Evolutionary conservation across 352 stramenopile genomes (phyloP), one percentile per base, ranked within the genome.

Genomic region (Globisporangium heterothallicum): DNA sequence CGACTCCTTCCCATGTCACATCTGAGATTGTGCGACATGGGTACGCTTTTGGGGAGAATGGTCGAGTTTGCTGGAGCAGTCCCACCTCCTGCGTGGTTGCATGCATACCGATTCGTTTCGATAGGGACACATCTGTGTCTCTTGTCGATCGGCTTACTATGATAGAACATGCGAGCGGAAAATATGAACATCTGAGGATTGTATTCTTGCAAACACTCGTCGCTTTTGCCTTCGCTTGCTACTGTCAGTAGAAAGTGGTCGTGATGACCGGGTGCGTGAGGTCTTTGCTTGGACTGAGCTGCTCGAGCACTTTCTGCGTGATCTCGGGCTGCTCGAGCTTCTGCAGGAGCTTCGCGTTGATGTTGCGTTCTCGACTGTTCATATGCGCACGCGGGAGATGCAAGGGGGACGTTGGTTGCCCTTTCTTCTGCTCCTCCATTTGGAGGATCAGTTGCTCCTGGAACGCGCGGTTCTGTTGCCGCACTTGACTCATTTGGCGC

Each of bases 331-430:
- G 68, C 36, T 88, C 72, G 1, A 88, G 66, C 51, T 88, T 88
- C 53, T 84, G 63, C n/a, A 88, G 51, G 13, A 84, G 55, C 55
- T 83, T 78, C 21, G 74, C 70, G 51, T 88, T 88, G 36, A 88
- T 63, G 25, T 72, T 38, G 34, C 68, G 75, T 55, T 88, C 77
- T 6, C 72, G 67, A 48, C 64, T 74, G 56, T 88, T 83, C 77
- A 88, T 88, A 18, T 78, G 69, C 34, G 67, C 64, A 38, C 76
- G 75, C 19, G 74, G 74, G 45, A 82, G 49, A 54, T 82, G 74
- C 41, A 85, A 51, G 9, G 71, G 63, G 24, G 74, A 81, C 38
- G 77, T 72, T 25, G 77, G 65, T 42, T 80, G 63, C 0, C 59
- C 64, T 16, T 64, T 47, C 49, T 68, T 70, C 56, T 88, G 77